Evolutionary conservation across 345 rosid genomes (phyloP), one percentile per base, ranked within the genome.

Genomic region (Melaleuca quinquenervia): DNA sequence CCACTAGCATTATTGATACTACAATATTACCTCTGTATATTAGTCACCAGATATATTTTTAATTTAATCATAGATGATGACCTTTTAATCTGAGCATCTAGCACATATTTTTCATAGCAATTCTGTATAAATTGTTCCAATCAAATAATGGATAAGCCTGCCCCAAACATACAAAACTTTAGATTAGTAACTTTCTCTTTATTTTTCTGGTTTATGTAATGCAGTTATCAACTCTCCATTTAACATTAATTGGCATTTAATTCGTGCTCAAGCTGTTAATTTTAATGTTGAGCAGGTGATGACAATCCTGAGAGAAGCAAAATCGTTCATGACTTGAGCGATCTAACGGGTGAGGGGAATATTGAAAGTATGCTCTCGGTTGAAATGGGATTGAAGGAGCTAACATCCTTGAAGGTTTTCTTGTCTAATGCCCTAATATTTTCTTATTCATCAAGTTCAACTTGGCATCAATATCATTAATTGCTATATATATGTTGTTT

Each of bases 321-420:
- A 87, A 87, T 89, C 84, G 85, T 89, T 90, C 94, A 91, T 85
- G 98, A 98, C 88, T 88, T 93, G 88, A 98, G 92, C 91, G 99
- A 96, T 91, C 90, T 98, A 84, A 96, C 94, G 24, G 98, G 99
- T 87, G 99, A 98, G 88, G 98, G 99, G 89, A 96, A 98, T 88
- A 98, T 98, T 83, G 99, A 98, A 86, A 98, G 96, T 87, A 96
- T 98, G 98, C 98, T 98, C 84, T 95, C 99, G 8, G 98, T 97
- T 89, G 99, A 97, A 94, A 96, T 96, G 99, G 99, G 98, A 87
- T 86, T 98, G 92, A 94, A 92, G 91, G 99, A 98, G 91, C 93
- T 98, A 86, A 94, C 94, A 76, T 95, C 98, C 82, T 85, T 94
- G 32, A 98, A 98, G 99, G 99, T 96, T 86, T 88, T 76, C 50